phyloP scores from a whole-genome alignment of 768 basidiomycete genomes.

The Steccherinum ochraceum region DNA sequence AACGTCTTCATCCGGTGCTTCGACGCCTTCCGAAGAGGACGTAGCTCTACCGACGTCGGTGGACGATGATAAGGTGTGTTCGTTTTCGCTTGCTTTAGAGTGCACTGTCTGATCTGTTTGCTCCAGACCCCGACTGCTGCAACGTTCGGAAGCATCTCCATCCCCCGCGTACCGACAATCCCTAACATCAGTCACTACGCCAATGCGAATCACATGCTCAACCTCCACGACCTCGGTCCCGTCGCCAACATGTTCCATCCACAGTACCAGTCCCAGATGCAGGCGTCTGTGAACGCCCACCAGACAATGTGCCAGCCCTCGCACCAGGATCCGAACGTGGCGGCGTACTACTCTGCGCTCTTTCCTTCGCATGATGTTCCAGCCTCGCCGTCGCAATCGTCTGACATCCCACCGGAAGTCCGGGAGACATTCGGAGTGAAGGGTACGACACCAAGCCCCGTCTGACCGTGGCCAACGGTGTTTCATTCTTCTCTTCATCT shows the following conservation, averaged over 20 bases:
- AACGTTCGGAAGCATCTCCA: constrained; percentile 4
- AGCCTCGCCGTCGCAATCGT: neutral
- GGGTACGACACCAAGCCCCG: neutral
- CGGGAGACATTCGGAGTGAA: neutral
- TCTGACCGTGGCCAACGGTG: neutral
- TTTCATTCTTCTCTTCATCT: neutral
- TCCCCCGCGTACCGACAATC: neutral
- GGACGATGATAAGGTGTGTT: neutral
- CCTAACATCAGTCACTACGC: neutral
- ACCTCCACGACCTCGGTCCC: constrained; percentile 3
- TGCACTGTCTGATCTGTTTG: neutral
- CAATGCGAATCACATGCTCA: constrained; percentile 3
- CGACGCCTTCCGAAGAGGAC: neutral
- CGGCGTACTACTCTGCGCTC: neutral
- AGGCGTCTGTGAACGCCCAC: neutral
- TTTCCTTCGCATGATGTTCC: neutral
- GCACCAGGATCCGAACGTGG: neutral
- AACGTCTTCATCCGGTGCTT: neutral
- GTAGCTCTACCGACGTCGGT: neutral
- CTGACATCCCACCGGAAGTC: neutral
- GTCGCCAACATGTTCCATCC: neutral
- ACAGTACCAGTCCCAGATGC: neutral
- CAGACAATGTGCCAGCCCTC: neutral
- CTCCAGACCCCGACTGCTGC: constrained; percentile 4
- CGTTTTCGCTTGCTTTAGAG: neutral